phyloP scores from a whole-genome alignment of 257 asterid genomes.

The Paraleonurus japonicus region DNA sequence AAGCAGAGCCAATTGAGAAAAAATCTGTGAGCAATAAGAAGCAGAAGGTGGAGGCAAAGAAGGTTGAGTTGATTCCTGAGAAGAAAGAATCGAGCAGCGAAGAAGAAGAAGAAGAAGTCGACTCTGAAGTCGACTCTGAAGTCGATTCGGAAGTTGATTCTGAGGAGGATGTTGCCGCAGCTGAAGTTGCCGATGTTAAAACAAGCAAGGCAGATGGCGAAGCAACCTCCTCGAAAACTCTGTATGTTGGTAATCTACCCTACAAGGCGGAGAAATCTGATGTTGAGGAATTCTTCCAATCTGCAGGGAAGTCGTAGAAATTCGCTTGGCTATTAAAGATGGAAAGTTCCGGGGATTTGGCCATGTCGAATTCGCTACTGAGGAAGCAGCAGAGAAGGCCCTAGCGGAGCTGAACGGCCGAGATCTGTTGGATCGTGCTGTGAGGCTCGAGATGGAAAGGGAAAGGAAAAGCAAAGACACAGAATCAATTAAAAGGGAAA shows the following conservation, averaged over 20 bases:
- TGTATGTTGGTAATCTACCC: slow-evolving; percentile 77
- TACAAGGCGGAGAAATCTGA: slow-evolving; percentile 55
- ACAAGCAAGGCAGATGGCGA: slow-evolving; percentile 11
- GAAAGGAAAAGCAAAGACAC: slow-evolving; percentile 58
- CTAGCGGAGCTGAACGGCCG: slow-evolving; percentile 53
- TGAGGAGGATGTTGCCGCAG: background rate
- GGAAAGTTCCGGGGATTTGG: slow-evolving; percentile 75
- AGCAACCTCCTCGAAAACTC: slow-evolving; percentile 51
- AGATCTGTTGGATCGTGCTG: slow-evolving; percentile 59
- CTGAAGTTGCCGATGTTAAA: background rate
- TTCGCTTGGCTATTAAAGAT: slow-evolving; percentile 59
- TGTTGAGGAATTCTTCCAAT: slow-evolving; percentile 64
- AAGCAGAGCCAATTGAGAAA: background rate
- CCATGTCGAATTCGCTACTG: slow-evolving; percentile 81
- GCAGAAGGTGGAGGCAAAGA: background rate
- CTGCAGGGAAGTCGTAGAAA: slow-evolving; percentile 63
- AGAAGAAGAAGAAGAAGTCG: background rate
- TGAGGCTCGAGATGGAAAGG: slow-evolving; percentile 70
- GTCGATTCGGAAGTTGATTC: background rate
- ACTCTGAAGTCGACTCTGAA: background rate
- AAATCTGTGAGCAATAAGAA: background rate
- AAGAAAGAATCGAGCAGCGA: background rate
- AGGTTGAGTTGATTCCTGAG: background rate
- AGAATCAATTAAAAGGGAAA: slow-evolving; percentile 46
- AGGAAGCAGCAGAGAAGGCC: slow-evolving; percentile 76